A percentile compares a stretch with the other conserved stretches of the same genome.
Conservation (phyloP, 2,329 filamentous ascomycete species). For the Pseudocercospora macadamiae region DNA sequence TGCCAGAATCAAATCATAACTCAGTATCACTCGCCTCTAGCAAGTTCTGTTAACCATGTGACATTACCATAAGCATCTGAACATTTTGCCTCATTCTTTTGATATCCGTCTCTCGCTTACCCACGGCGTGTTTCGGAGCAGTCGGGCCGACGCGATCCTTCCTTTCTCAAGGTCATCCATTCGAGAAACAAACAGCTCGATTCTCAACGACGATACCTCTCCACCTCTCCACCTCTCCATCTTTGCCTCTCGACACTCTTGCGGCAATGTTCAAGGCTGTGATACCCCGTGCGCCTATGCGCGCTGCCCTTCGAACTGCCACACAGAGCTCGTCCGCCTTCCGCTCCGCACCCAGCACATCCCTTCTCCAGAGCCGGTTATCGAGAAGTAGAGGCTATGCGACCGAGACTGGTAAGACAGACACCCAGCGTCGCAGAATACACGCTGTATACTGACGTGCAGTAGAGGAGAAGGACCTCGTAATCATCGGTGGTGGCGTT, state of each 20-base stretch:
- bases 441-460: slow-evolving; percentile 35
- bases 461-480: slow-evolving; percentile 88
- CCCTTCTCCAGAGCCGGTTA: slow-evolving; percentile 55
- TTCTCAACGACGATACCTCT: slow-evolving; percentile 3
- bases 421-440: slow-evolving; percentile 5
- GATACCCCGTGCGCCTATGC: slow-evolving; percentile 27
- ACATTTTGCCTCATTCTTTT: not conserved
- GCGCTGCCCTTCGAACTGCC: slow-evolving; percentile 28
- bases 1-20: too few relatives aligned
- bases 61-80: too few relatives aligned
- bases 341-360: slow-evolving; percentile 39
- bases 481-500: slow-evolving; percentile 97
- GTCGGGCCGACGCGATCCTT: not conserved
- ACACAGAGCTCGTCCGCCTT: slow-evolving; percentile 24
- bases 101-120: too few relatives aligned
- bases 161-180: not conserved
- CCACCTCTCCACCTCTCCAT: not conserved
- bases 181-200: slow-evolving; percentile 10
- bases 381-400: slow-evolving; percentile 61
- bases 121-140: not conserved
- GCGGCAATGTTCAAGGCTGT: slow-evolving; percentile 33
- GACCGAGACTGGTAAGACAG: slow-evolving; percentile 52
- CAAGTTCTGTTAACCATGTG: too few relatives aligned
- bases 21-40: too few relatives aligned
- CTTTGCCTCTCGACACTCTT: not conserved